A percentile compares a stretch with the other conserved stretches of the same genome.
phyloP scores from a whole-genome alignment of 768 basidiomycete genomes.

The Hysterangium stoloniferum region DNA sequence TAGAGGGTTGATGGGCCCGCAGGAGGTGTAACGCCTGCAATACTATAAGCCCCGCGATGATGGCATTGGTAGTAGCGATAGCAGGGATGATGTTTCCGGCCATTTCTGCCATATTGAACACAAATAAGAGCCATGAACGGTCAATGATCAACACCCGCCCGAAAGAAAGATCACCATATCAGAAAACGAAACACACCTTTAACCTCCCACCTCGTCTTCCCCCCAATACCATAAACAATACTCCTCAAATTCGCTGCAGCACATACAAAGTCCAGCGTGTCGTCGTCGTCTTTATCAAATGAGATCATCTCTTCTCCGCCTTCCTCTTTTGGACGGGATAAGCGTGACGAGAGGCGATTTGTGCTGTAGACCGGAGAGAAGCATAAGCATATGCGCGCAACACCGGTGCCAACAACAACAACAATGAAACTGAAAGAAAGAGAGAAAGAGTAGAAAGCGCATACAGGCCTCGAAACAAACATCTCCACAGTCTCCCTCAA shows the following conservation, averaged over 20 bases:
- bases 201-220: slow-evolving; percentile 92
- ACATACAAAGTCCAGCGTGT: slow-evolving; percentile 93
- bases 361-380: slow-evolving; percentile 46
- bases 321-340: slow-evolving; percentile 26
- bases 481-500: slow-evolving; percentile 76
- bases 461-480: slow-evolving; percentile 72
- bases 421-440: slow-evolving; percentile 2
- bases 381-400: too few relatives aligned
- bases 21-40: slow-evolving; percentile 85
- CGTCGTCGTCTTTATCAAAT: slow-evolving; percentile 98
- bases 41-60: slow-evolving; percentile 91
- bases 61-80: slow-evolving; percentile 97
- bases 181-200: too few relatives aligned
- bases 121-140: too few relatives aligned
- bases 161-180: too few relatives aligned
- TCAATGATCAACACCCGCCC: too few relatives aligned
- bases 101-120: slow-evolving; percentile 63
- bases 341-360: slow-evolving; percentile 64
- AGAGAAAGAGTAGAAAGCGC: background rate
- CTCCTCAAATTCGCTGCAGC: slow-evolving; percentile 91
- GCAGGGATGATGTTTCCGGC: slow-evolving; percentile 99
- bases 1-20: slow-evolving; percentile 23
- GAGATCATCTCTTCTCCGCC: slow-evolving; percentile 64
- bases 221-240: slow-evolving; percentile 78
- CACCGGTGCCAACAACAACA: too few relatives aligned